Evolutionary conservation across 129 eudicot genomes (phyloP).

Genomic region (Pittosporum tobira): DNA sequence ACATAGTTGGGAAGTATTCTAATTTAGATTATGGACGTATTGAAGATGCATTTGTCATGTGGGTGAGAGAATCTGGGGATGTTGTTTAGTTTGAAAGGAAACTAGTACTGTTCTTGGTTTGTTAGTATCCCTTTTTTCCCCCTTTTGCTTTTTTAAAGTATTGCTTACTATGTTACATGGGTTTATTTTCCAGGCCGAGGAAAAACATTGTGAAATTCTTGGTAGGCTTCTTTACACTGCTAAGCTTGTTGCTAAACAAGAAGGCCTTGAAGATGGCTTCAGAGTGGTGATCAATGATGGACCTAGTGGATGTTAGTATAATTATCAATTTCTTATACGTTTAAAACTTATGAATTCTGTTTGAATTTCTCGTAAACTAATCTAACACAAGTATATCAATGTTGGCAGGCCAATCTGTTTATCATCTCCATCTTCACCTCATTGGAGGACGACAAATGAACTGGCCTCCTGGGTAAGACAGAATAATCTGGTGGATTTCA

Average conservation of each 20-base stretch:
- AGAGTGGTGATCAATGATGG: constrained; percentile 94
- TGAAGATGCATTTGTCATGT: no score
- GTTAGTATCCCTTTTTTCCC: no score
- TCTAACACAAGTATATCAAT: constrained; percentile 3
- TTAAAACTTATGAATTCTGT: neutral
- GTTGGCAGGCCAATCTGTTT: constrained; percentile 85
- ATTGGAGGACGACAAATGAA: constrained; percentile 98
- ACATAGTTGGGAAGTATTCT: neutral
- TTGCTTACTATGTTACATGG: neutral
- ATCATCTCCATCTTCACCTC: constrained; percentile 83
- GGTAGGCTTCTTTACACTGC: constrained; percentile 88
- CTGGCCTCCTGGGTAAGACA: constrained; percentile 95
- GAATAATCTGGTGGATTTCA: no score
- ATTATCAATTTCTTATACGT: neutral
- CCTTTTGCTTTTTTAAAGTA: no score
- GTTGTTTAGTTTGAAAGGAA: no score
- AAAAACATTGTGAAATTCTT: constrained; percentile 76
- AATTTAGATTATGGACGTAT: neutral
- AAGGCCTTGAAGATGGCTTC: constrained; percentile 88
- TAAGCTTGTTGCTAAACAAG: constrained; percentile 89
- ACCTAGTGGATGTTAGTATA: constrained; percentile 72
- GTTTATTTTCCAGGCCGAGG: constrained; percentile 63
- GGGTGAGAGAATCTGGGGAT: neutral
- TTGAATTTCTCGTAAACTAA: neutral
- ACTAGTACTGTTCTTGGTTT: neutral